Evolutionary conservation across 2,329 filamentous ascomycete species (phyloP).

Genomic region (Tricladium varicosporioides): DNA sequence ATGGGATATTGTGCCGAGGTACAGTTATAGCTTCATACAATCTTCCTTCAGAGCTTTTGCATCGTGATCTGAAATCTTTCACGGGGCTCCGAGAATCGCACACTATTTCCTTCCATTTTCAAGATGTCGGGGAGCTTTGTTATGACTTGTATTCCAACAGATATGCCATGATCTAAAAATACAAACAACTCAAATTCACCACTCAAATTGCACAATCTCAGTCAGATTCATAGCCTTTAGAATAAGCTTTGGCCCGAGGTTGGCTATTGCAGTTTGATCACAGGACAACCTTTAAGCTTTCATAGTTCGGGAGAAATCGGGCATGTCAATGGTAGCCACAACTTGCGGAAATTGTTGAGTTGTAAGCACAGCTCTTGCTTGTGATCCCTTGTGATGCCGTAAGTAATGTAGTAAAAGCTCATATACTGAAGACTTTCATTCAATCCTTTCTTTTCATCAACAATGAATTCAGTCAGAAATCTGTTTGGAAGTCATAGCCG

Average conservation of each 20-base stretch:
- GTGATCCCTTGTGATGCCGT: background rate
- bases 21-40: too few species aligned
- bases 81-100: too few species aligned
- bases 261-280: background rate
- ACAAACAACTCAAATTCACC: too few species aligned
- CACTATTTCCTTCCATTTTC: too few species aligned
- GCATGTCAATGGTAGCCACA: background rate
- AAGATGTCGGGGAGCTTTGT: too few species aligned
- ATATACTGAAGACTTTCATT: background rate
- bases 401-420: background rate
- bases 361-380: slow-evolving; percentile 1
- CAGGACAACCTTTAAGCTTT: background rate
- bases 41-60: too few species aligned
- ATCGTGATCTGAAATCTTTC: too few species aligned
- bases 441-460: background rate
- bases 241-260: background rate
- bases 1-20: too few species aligned
- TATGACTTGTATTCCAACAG: too few species aligned
- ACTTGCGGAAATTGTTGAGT: background rate
- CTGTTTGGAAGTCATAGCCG: slow-evolving; percentile 9
- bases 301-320: background rate
- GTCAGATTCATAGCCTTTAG: background rate
- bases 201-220: too few species aligned
- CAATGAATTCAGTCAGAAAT: slow-evolving; percentile 20
- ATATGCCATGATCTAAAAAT: too few species aligned